phyloP scores from a whole-genome alignment of 805 yeast genomes.

The Monosporozyma aquatica region DNA sequence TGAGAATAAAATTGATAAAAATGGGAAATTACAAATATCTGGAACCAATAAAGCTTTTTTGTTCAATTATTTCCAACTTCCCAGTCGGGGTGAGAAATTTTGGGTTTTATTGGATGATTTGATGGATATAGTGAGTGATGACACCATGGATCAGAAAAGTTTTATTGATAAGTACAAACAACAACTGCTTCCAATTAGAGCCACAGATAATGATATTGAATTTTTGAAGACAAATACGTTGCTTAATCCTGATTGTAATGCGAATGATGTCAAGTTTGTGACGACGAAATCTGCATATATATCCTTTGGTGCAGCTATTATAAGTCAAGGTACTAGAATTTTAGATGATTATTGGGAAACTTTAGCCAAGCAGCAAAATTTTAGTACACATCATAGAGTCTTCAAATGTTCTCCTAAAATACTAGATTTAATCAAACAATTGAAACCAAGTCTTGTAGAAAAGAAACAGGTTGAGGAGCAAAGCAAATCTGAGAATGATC shows the following conservation, averaged over 20 bases:
- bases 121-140: conserved; percentile 34
- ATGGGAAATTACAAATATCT: conserved; percentile 28
- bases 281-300: conserved; percentile 40
- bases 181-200: conserved; percentile 28
- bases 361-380: conserved; percentile 34
- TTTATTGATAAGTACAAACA: conserved; percentile 37
- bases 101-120: conserved; percentile 30
- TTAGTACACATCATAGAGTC: conserved; percentile 39
- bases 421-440: conserved; percentile 5
- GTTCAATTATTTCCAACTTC: conserved; percentile 34
- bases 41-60: conserved; percentile 33
- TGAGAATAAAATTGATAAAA: conserved; percentile 35
- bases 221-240: conserved; percentile 30
- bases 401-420: conserved; percentile 20
- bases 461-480: conserved; percentile 1
- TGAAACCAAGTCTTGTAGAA: conserved; percentile 12
- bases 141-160: background rate
- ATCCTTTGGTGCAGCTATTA: conserved; percentile 42
- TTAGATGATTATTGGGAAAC: conserved; percentile 51
- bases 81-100: conserved; percentile 30
- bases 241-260: conserved; percentile 12
- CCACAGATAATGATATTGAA: conserved; percentile 32
- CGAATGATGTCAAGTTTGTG: conserved; percentile 16
- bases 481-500: background rate
- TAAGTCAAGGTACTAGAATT: conserved; percentile 40